Evolutionary conservation across 73 alveolate genomes (phyloP).

Genomic region (Paramecium biaurelia): DNA sequence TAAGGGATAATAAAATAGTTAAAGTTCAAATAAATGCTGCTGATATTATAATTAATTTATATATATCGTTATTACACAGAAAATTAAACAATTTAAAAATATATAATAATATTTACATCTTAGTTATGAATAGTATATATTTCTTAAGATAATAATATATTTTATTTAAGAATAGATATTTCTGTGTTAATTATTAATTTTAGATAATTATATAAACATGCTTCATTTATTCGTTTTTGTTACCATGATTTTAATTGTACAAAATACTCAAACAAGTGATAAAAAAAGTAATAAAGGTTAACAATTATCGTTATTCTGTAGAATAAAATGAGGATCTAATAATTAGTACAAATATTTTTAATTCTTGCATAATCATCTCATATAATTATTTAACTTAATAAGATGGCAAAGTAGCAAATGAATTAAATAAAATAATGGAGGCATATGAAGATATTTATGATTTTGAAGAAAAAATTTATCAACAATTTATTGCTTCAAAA

Average conservation of each 20-base stretch:
- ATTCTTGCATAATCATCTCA: slow-evolving; percentile 11
- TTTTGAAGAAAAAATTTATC: neutral
- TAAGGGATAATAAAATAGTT: neutral
- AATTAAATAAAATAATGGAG: neutral
- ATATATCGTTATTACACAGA: slow-evolving; percentile 72
- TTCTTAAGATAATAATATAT: too few species aligned
- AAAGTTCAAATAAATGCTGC: neutral
- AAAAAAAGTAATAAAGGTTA: neutral
- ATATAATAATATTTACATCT: too few species aligned
- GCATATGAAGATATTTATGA: neutral
- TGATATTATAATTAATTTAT: slow-evolving; percentile 55
- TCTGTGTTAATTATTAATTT: neutral
- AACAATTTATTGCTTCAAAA: neutral
- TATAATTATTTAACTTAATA: neutral
- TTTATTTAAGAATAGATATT: too few species aligned
- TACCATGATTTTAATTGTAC: too few species aligned
- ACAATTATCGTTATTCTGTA: neutral
- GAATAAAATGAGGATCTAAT: neutral
- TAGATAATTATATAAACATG: neutral
- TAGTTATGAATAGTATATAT: too few species aligned
- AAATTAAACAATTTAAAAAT: slow-evolving; percentile 77
- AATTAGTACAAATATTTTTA: neutral
- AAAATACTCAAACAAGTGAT: neutral
- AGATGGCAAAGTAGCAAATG: neutral
- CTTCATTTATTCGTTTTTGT: neutral